Evolutionary conservation across 2,329 filamentous ascomycete genomes (phyloP), one percentile per base, ranked within the genome.

Genomic region (Penicillium sp.): DNA sequence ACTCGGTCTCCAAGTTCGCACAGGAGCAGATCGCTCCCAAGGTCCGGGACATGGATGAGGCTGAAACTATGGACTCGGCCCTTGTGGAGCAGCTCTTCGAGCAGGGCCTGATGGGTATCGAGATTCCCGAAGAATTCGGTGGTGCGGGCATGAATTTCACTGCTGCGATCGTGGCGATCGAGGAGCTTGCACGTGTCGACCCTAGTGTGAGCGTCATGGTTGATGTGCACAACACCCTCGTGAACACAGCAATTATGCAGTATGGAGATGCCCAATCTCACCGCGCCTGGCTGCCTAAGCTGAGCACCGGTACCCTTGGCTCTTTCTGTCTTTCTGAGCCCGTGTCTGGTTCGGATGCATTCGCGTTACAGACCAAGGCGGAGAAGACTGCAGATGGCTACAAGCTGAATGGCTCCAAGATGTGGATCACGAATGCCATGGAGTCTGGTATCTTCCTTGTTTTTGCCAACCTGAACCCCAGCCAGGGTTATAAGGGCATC

Each of bases 101-200:
- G 80, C 92, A 97, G 73, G 94, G 94, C 0, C 81, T 99, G 48
- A 99, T 99, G 94, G 89, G 92, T 59, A 84, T 99, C 61, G 94
- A 99, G 79, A 96, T 99, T 55, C 93, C 94, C 15, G 94, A 99
- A 76, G 92, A 97, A 75, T 99, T 88, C 72, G 94, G 94, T 57
- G 94, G 94, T 58, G 90, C 93, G 0, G 94, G 92, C 65, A 97
- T 99, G 94, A 97, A 97, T 83, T 99, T 99, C 78, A 97, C 94
- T 1, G 81, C 92, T 1, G 93, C 92, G 58, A 96, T 99, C 71
- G 88, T 99, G 43, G 93, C 90, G 26, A 99, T 99, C 67, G 94
- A 99, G 78, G 94, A 99, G 81, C 81, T 99, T 58, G 94, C 94
- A 1, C 85, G 92, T 54, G 89, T 96, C 18, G 94, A 99, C 70